Base-by-base conservation (phyloP, 257 asterid species). In the Nicotiana paniculata region DNA sequence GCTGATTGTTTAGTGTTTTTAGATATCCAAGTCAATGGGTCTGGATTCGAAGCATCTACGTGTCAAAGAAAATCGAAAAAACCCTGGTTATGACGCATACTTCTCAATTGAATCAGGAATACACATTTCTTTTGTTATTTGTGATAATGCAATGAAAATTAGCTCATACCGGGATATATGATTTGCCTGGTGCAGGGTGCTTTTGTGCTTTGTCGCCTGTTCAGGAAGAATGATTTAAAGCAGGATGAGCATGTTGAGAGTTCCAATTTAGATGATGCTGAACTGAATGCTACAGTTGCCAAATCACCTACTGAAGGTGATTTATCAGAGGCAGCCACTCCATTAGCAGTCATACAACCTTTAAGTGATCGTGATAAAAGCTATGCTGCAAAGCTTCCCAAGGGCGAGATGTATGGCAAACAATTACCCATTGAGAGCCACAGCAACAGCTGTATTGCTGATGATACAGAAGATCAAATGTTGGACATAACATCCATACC, bases 201-300 rank as follows among this genome's bases (percentile, higher is more conserved):
- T 13, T 96, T 82, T 90, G 97, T 96, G 77, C 98, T 96, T 39
- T 95, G 97, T 84, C 98, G 99, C 11, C 87, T 96, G 79, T 95
- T 95, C 69, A 94, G 85, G 83, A 96, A 95, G 95, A 82, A 84
- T 68, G 98, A 90, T 66, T 81, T 90, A 80, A 93, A 87, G 85
- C 88, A 63, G 87, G 98, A 96, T 58, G 95, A 89, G 80, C 79
- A 54, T 69, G 53, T 77, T 78, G 97, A 87, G 66, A 80, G 66
- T 82, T 81, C 97, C 43, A 89, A 87, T 79, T 46, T 80, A 17
- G 90, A 83, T 12, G 95, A 86, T 81, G 87, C 30, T 88, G 97
- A 90, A 84, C 89, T 84, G 82, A 89, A 64, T 24, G 81, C 97
- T 10, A 54, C 87, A 1, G 82, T 77, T 10, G 83, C 46, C 58